Conservation (phyloP, 1,139 yeast species). For the Pichia kudriavzevii region DNA sequence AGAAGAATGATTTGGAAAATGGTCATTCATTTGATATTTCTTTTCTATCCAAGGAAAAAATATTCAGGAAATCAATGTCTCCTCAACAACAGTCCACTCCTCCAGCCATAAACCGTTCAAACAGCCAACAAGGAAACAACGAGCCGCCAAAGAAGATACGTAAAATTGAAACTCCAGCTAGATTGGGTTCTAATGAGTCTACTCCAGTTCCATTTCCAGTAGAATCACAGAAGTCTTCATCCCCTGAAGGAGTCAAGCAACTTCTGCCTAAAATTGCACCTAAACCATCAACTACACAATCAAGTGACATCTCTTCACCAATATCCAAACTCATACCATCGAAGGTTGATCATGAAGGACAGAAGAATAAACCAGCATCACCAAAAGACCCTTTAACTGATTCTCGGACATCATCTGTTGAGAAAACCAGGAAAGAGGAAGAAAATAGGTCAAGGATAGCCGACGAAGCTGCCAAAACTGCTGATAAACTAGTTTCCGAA, state of each 20-base stretch:
- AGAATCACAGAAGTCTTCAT: background rate
- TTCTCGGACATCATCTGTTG: too few species aligned
- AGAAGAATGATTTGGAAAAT: conserved; percentile 36
- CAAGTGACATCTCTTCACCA: too few species aligned
- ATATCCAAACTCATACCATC: too few species aligned
- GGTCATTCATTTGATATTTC: conserved; percentile 32
- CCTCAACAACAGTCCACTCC: conserved; percentile 17
- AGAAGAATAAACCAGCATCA: too few species aligned
- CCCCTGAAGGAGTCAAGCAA: conserved; percentile 1
- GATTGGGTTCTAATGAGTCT: conserved; percentile 1
- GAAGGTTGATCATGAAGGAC: too few species aligned
- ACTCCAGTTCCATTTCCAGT: background rate
- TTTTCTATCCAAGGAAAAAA: conserved; percentile 26
- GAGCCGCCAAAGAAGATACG: conserved; percentile 9
- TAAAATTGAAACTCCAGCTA: conserved; percentile 1
- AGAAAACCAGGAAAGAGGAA: too few species aligned
- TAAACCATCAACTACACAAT: too few species aligned
- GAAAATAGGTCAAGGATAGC: too few species aligned
- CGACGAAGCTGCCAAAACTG: too few species aligned
- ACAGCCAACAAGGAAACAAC: conserved; percentile 2
- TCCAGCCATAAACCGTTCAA: conserved; percentile 4
- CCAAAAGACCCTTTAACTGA: too few species aligned
- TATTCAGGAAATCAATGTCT: conserved; percentile 22
- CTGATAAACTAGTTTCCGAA: too few species aligned
- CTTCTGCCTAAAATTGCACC: too few species aligned